Percentiles rank a stretch among this genome's conserved stretches.
These are phyloP conservation scores for Pseudonitzschia multistriata DNA, from an alignment of 108 stramenopile genomes.

Conservation along the genomic window DNA sequence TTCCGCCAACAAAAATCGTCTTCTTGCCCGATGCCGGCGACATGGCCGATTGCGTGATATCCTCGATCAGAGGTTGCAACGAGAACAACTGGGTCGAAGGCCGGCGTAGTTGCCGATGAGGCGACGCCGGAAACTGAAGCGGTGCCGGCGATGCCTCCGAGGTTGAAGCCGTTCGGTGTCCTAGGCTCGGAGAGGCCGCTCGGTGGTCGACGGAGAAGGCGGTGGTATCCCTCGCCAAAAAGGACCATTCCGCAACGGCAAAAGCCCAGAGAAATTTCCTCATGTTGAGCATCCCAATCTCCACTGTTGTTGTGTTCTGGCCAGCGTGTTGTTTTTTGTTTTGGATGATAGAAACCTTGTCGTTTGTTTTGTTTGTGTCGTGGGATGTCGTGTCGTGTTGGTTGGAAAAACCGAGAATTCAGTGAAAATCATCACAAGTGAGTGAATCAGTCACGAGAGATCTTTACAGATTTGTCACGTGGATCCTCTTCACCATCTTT, in stretches of 20 bases:
- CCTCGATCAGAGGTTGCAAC: constrained; percentile 1
- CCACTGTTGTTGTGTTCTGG: not conserved
- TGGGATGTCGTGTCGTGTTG: no score
- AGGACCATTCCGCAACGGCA: not conserved
- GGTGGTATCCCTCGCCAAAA: not conserved
- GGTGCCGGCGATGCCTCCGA: not conserved
- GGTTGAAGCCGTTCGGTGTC: no score
- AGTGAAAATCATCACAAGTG: not conserved
- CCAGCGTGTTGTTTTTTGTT: not conserved
- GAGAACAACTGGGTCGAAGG: not conserved
- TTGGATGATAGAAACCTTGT: no score
- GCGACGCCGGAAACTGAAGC: not conserved
- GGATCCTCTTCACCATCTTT: not conserved
- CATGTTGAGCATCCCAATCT: not conserved
- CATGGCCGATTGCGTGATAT: not conserved
- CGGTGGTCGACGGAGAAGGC: constrained; percentile 8
- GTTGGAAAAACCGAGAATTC: no score
- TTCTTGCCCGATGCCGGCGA: not conserved
- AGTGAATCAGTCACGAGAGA: not conserved
- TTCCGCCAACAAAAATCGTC: constrained; percentile 64
- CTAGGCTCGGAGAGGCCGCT: not conserved
- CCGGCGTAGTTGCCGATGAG: not conserved
- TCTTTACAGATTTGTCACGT: not conserved
- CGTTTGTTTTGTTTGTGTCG: no score
- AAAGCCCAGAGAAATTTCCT: not conserved